Percentiles rank a stretch among this genome's conserved stretches.
phyloP scores from a whole-genome alignment of 2,329 filamentous ascomycete species.

The Hypomyces rosellus region DNA sequence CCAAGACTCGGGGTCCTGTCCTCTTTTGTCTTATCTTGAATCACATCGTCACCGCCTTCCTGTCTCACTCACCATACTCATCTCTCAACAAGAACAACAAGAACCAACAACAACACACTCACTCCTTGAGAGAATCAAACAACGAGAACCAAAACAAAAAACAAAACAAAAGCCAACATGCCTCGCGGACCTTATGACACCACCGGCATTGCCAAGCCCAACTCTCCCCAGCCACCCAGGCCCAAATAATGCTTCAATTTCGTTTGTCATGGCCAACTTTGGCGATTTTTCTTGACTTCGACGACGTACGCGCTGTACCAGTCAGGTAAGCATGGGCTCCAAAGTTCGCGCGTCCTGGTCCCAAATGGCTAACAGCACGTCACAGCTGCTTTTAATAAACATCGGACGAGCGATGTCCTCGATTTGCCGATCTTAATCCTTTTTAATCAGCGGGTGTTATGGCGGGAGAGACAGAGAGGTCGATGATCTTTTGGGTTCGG shows the following conservation, averaged over 20 bases:
- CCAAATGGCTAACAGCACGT: neutral
- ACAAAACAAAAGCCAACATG: slow-evolving; percentile 19
- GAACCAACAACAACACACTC: neutral
- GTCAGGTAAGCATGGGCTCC: slow-evolving; percentile 2
- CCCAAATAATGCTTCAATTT: slow-evolving; percentile 16
- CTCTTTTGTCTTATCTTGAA: neutral
- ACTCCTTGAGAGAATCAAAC: neutral
- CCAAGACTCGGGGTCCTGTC: too few species aligned
- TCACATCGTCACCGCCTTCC: neutral
- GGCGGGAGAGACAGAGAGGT: too few species aligned
- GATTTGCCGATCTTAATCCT: too few species aligned
- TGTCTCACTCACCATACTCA: neutral
- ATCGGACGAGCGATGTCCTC: slow-evolving; percentile 1
- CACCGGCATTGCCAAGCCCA: slow-evolving; percentile 32
- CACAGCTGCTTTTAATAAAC: neutral
- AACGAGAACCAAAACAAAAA: too few species aligned
- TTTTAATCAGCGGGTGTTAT: too few species aligned
- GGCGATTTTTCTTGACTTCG: slow-evolving; percentile 1
- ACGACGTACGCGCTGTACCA: slow-evolving; percentile 7
- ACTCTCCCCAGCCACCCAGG: slow-evolving; percentile 30
- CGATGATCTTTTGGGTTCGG: slow-evolving; percentile 1
- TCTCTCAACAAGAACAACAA: too few species aligned
- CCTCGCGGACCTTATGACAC: slow-evolving; percentile 32
- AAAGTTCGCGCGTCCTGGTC: neutral
- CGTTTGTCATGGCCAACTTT: slow-evolving; percentile 1